Evolutionary conservation across 352 stramenopile genomes (phyloP).

Genomic region (Pythium dissotocum): DNA sequence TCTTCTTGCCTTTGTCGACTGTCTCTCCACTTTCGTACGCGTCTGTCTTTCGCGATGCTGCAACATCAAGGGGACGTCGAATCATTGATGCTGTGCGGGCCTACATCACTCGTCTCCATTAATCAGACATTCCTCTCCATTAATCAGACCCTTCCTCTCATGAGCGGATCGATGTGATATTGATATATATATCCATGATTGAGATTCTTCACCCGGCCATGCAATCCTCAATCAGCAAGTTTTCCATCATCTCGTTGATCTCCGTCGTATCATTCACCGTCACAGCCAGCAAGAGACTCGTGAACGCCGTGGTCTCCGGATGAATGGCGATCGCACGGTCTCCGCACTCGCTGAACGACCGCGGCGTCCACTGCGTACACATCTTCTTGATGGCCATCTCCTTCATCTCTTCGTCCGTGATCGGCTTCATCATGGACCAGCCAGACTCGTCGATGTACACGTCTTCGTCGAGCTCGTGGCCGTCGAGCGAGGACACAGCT

Average conservation of each 20-base stretch:
- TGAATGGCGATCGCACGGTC: background rate
- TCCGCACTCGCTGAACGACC: background rate
- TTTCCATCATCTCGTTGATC: conserved; percentile 7
- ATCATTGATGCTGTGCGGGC: no score
- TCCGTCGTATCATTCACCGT: background rate
- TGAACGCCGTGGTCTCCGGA: background rate
- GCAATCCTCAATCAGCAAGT: conserved; percentile 1
- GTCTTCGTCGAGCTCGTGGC: background rate
- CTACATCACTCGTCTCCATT: no score
- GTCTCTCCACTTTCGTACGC: no score
- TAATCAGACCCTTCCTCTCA: no score
- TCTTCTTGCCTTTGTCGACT: no score
- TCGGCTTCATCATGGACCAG: background rate
- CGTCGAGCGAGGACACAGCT: conserved; percentile 6
- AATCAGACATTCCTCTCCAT: no score
- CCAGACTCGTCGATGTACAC: conserved; percentile 7
- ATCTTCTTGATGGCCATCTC: background rate
- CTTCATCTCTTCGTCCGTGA: background rate
- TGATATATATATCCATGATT: no score
- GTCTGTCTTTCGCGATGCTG: no score
- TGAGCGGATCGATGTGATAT: no score
- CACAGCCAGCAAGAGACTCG: background rate
- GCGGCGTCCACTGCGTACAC: background rate
- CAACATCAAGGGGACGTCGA: no score
- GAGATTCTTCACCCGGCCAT: background rate